Evolutionary conservation across 352 stramenopile genomes (phyloP), one percentile per base, ranked within the genome.

Genomic region (Globisporangium cylindrosporum): DNA sequence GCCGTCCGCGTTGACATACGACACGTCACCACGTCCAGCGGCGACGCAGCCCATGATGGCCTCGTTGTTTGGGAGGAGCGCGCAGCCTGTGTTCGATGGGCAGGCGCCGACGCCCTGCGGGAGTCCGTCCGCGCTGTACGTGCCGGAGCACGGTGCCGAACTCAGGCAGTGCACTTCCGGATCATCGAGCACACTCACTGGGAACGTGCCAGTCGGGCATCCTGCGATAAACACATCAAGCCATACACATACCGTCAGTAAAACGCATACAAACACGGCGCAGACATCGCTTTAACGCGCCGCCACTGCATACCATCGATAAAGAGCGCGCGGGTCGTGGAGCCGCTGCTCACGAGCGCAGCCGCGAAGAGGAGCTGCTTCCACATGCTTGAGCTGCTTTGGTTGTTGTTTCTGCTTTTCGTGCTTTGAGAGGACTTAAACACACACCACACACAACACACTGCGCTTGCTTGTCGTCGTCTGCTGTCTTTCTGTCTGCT

Each of bases 1-100:
- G 64, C 82, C 83, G 73, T 93, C 85, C 20, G 74, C 73, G 58
- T 93, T 91, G 20, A 93, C 81, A 64, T 91, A 93, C 34, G 80
- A 75, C 58, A 93, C 76, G 64, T 90, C 83, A 15, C 64, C 59
- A 46, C 81, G 83, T 2, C 81, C 82, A 1, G 66, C 57, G 9
- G 70, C 22, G 1, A 89, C 83, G 64, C 85, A 93, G 66, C 80
- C 81, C 85, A 93, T 93, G 64, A 91, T 85, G 14, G 70, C 70
- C 27, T 81, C 80, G 59, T 86, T 71, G 56, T 82, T 62, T 0
- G 85, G 85, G 51, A 91, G 72, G 34, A 91, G 72, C 22, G 83
- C 85, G 60, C 85, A 93, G 56, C 70, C 80, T 18, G 80, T 79
- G 36, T 75, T 76, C 3, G 66, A 70, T 1, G 85, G 85, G 51